These are phyloP conservation scores for Astragalus membranaceus DNA, from an alignment of 306 rosid genomes.

Conservation along the genomic window DNA sequence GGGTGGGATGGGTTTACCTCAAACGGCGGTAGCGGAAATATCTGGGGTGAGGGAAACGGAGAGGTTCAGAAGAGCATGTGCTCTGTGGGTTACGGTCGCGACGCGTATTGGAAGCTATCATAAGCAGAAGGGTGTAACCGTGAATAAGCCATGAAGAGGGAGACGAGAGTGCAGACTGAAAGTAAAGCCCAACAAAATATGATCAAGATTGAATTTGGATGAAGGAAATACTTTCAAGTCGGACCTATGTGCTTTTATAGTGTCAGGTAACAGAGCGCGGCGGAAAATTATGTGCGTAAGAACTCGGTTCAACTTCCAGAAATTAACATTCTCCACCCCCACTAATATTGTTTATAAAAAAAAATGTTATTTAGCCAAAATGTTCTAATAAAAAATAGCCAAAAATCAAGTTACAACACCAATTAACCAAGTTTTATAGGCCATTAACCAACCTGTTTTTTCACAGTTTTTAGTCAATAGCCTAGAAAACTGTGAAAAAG, in stretches of 20 bases:
- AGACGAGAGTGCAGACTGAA: neutral
- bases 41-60: slow-evolving; percentile 60
- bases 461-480: no score
- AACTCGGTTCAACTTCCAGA: no score
- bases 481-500: no score
- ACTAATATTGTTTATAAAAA: no score
- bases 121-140: slow-evolving; percentile 33
- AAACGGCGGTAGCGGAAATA: slow-evolving; percentile 47
- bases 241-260: neutral
- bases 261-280: no score
- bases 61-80: slow-evolving; percentile 33
- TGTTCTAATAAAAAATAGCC: no score
- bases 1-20: slow-evolving; percentile 14
- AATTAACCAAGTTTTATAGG: no score
- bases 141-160: neutral
- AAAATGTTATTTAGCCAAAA: no score
- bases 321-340: no score
- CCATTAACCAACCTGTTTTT: no score
- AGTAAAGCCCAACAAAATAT: neutral
- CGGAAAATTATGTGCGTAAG: no score
- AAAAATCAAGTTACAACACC: no score
- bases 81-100: slow-evolving; percentile 23
- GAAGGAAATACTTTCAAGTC: neutral
- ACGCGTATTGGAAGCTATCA: slow-evolving; percentile 27
- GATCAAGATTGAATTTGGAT: neutral